Evolutionary conservation across 225 moss, liverwort and hornwort genomes (phyloP), one percentile per base, ranked within the genome.

Genomic region (Sphagnum tenellum): DNA sequence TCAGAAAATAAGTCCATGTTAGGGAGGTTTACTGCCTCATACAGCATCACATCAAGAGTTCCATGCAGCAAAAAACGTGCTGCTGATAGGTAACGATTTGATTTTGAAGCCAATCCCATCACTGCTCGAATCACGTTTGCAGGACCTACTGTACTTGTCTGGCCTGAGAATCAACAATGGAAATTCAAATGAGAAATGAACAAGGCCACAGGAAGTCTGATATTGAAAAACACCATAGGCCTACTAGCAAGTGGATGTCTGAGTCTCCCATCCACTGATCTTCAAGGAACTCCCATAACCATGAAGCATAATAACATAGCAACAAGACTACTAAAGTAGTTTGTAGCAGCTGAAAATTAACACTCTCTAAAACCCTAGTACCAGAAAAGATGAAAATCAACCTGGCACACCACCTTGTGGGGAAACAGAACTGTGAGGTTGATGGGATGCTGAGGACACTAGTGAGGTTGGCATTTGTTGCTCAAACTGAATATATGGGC

Each of bases 1-100:
- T 80, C 92, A 0, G 92, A 90, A 66, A 98, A 87, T 12, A 87
- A 59, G 67, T 98, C 96, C 96, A 98, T 90, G 69, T 98, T 98
- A 0, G 96, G 96, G 50, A 98, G 62, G n/a, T 63, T 69, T 48
- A 72, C 79, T 47, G 96, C 96, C 64, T 80, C 71, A 64, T 59
- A 72, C 13, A 98, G 64, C 64, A 67, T 72, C 67, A 89, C 90
- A 46, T 93, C 88, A 29, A 98, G 66, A 4, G 96, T 88, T 63
- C 96, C 96, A 71, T 98, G 96, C 0, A 98, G 83, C 46, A 84
- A 46, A 69, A 72, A 67, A 78, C 71, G 56, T 67, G 75, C 50
- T 77, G 74, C 7, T 69, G 75, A 58, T 29, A 29, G 29, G 8
- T 58, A 44, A 48, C 9, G 49, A 12, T 59, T 60, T 44, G 70